phyloP scores from a whole-genome alignment of 2,329 filamentous ascomycete species.

The Phaeomoniella chlamydospora region DNA sequence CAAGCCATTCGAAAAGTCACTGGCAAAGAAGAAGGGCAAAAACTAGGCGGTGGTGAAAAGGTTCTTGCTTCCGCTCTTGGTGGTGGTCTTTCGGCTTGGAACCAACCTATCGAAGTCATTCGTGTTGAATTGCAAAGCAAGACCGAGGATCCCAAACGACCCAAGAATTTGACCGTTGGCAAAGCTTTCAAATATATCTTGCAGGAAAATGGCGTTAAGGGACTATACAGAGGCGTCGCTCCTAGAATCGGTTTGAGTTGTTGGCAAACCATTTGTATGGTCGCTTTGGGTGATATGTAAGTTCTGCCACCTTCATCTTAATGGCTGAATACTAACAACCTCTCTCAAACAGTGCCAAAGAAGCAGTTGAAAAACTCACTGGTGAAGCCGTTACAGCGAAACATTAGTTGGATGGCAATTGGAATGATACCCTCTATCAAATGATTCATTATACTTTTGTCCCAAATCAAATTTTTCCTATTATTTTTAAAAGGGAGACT shows the following conservation, averaged over 20 bases:
- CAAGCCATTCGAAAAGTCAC: conserved; percentile 66
- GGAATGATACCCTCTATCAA: too few relatives aligned
- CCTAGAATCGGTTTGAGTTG: conserved; percentile 89
- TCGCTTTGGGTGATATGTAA: conserved; percentile 94
- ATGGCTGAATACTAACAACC: conserved; percentile 15
- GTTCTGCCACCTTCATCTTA: conserved; percentile 22
- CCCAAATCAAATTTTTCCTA: too few relatives aligned
- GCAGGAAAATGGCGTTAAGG: conserved; percentile 69
- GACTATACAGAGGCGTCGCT: conserved; percentile 88
- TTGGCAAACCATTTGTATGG: conserved; percentile 99
- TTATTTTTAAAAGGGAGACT: too few relatives aligned
- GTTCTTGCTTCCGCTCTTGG: conserved; percentile 73
- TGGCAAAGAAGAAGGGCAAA: conserved; percentile 65
- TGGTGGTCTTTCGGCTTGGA: conserved; percentile 94
- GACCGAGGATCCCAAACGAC: conserved; percentile 91
- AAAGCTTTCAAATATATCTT: conserved; percentile 81
- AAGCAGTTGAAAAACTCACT: conserved; percentile 50
- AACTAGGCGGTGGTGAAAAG: conserved; percentile 72
- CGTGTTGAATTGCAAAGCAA: conserved; percentile 99
- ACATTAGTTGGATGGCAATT: too few relatives aligned
- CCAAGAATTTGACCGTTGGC: conserved; percentile 96
- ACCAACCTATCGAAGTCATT: conserved; percentile 99
- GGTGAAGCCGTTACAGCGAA: conserved; percentile 50
- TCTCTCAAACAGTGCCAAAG: conserved; percentile 40
- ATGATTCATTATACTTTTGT: too few relatives aligned